Percentiles rank a stretch among this genome's conserved stretches.
Evolutionary conservation across 2,329 filamentous ascomycete genomes (phyloP).

Genomic region (Pseudocercospora fijiensis): DNA sequence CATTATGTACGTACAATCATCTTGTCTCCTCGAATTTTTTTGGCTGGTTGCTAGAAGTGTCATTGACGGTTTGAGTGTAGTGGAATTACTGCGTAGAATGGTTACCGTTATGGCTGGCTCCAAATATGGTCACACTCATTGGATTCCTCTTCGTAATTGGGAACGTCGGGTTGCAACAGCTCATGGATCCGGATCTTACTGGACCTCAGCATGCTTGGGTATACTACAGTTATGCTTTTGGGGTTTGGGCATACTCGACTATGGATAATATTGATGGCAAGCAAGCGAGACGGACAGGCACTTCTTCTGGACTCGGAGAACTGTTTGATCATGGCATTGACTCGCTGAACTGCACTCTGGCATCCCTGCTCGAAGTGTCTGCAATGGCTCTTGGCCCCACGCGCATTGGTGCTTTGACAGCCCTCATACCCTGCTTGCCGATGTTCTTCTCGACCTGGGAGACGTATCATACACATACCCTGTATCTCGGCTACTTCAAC

Average conservation of each 20-base stretch:
- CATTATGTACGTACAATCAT: constrained; percentile 72
- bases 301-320: constrained; percentile 90
- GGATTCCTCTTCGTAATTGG: constrained; percentile 91
- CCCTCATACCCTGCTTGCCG: constrained; percentile 82
- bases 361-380: constrained; percentile 83
- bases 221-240: constrained; percentile 93
- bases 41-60: neutral
- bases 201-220: constrained; percentile 77
- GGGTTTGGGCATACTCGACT: constrained; percentile 95
- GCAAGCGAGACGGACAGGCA: constrained; percentile 90
- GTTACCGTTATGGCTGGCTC: constrained; percentile 91
- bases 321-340: constrained; percentile 99
- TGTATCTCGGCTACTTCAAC: constrained; percentile 95
- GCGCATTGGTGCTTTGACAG: constrained; percentile 83
- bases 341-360: constrained; percentile 93
- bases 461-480: constrained; percentile 95
- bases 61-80: constrained; percentile 50
- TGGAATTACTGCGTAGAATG: constrained; percentile 96
- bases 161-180: constrained; percentile 72
- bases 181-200: constrained; percentile 84
- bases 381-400: constrained; percentile 89
- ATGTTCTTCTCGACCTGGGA: constrained; percentile 99
- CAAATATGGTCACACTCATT: constrained; percentile 94
- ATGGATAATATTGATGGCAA: constrained; percentile 99
- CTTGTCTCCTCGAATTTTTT: neutral